Conservation (phyloP, 139 green algal genomes). For the Chlamydomonas incerta region DNA sequence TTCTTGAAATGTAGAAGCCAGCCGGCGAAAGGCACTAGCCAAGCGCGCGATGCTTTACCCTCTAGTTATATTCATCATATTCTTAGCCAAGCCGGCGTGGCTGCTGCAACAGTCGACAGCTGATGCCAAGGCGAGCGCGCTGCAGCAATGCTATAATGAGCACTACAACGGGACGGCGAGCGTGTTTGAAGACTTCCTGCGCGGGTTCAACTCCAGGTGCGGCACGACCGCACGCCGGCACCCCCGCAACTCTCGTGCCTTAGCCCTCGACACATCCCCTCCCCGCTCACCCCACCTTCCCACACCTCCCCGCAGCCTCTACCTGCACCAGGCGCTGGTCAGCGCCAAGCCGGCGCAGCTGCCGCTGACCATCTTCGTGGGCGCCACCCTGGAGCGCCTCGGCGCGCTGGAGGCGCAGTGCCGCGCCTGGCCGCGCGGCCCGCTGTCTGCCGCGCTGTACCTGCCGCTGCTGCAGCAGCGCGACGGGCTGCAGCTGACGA, state of each 20-base stretch:
- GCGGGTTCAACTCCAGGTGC: conserved; percentile 24
- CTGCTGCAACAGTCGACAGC: background rate
- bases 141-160: conserved; percentile 21
- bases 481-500: conserved; percentile 2
- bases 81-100: no score
- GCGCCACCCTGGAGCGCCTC: conserved; percentile 51
- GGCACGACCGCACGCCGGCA: background rate
- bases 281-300: background rate
- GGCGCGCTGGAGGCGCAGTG: conserved; percentile 58
- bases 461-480: conserved; percentile 44
- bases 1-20: no score
- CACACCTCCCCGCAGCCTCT: conserved; percentile 35
- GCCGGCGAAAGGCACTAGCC: no score
- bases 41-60: no score
- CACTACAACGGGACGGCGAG: conserved; percentile 12
- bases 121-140: background rate
- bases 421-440: conserved; percentile 52
- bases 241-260: no score
- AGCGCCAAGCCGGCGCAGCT: conserved; percentile 32
- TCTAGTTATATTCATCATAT: no score
- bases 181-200: conserved; percentile 34
- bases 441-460: conserved; percentile 58
- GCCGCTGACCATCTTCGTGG: conserved; percentile 54
- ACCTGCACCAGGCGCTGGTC: conserved; percentile 47
- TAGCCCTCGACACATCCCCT: no score